Evolutionary conservation across 495 filamentous ascomycete genomes (phyloP).

Genomic region (Aspergillus heteromorphus): DNA sequence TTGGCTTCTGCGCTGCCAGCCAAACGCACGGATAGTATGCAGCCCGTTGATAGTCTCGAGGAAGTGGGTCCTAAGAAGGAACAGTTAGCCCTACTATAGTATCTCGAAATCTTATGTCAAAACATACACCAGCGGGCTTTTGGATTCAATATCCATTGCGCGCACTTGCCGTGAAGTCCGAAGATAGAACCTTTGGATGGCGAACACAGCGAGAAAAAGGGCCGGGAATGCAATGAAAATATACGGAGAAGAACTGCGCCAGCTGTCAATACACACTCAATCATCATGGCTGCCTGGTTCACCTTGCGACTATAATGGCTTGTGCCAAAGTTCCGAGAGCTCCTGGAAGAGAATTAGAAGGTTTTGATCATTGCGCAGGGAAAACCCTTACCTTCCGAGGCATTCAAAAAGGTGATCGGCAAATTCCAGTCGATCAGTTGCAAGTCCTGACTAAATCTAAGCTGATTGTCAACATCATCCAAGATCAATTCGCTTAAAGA

Average conservation of each 20-base stretch:
- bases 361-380: not conserved
- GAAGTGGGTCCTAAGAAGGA: not conserved
- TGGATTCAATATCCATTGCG: not conserved
- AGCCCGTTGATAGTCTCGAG: not conserved
- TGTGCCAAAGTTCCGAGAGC: not conserved
- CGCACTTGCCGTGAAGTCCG: not conserved
- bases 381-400: not conserved
- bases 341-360: not conserved
- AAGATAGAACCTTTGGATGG: not conserved
- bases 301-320: not conserved
- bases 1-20: not conserved
- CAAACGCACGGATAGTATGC: not conserved
- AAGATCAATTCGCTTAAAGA: not conserved
- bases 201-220: not conserved
- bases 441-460: not conserved
- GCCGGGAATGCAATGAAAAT: not conserved
- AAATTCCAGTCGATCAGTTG: not conserved
- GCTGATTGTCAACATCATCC: not conserved
- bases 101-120: too few species aligned
- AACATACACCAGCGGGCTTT: not conserved
- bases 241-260: not conserved
- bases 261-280: not conserved
- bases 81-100: too few species aligned
- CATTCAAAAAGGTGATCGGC: not conserved
- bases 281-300: not conserved